Evolutionary conservation across 352 stramenopile species (phyloP), one percentile per base, ranked within the genome.

Genomic region (Phytophthora ohioensis): DNA sequence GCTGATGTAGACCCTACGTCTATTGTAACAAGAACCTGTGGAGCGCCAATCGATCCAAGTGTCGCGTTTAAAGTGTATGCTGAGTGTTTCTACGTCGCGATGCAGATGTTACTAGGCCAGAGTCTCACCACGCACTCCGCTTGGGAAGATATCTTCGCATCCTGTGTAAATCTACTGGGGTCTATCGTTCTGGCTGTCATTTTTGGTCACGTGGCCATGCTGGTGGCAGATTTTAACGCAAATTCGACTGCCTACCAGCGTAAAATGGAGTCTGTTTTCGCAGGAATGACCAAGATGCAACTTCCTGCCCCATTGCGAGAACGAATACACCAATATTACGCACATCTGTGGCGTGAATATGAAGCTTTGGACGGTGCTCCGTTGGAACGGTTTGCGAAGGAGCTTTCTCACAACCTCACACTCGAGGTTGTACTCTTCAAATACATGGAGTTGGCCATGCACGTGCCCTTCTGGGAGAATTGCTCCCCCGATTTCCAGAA

Each of bases 341-440:
- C 85, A 53, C 84, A 92, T 57, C 47, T 92, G 12, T 91, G 81
- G 80, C 65, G 72, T 31, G 81, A 93, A 58, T 90, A 92, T 57
- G 77, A 92, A 56, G 86, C 78, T 7, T 58, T 92, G 5, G 82
- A 92, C 35, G 81, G 81, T 3, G 76, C 85, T 3, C 55, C 68
- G 11, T 64, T 89, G 42, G 75, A 67, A 10, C 63, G 64, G 12
- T 90, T 93, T 48, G 70, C 79, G 1, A 85, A 87, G 42, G 77
- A 89, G 3, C 59, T 93, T 5, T 79, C 76, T 5, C 81, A 90
- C 51, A 93, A 85, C 21, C 75, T 93, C 2, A 79, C 75, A 17
- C 81, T 88, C 2, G 84, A 93, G 51, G 79, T 92, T 51, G 79
- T 80, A 48, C 64, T 94, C 3, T 95, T 81, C 72, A 91, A 92